Evolutionary conservation across 1,284 basidiomycete genomes (phyloP), one percentile per base, ranked within the genome.

Genomic region (Heterobasidion irregulare): DNA sequence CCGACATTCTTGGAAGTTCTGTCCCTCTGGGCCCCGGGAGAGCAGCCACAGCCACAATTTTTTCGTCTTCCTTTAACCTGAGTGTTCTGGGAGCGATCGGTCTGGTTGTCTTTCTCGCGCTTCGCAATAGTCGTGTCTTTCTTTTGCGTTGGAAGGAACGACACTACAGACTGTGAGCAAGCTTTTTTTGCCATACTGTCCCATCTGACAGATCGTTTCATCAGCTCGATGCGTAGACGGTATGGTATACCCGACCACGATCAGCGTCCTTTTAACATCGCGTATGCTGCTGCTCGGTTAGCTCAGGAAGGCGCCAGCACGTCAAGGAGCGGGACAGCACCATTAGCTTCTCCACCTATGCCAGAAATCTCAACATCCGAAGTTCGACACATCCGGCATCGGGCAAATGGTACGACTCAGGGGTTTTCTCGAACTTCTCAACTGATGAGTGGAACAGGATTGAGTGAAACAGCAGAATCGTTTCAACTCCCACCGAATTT

Each of bases 181-280:
- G 12, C 54, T 50, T 38, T 56, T 33, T 8, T 10, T 8, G 10
- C 1, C 10, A 26, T 26, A 26, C 26, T 26, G 26, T 5, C 38
- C n/a, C 38, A 41, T 41, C 38, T 26, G 26, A 26, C 6, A 26
- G 26, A 43, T 19, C 50, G 46, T 47, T 41, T 41, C n/a, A 41
- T 52, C 53, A 82, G 80, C 59, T 70, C 79, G 57, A 78, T 80
- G 71, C 79, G 89, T 57, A 74, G 89, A 62, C 76, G 79, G 69
- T 80, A 89, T 64, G 89, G 89, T 49, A 92, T 92, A 57, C 88
- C 89, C 16, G 89, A 92, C 72, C 75, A 75, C 56, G 89, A 91
- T 71, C 75, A 81, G 60, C 77, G 89, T 43, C 86, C 89, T 8
- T 92, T 92, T 75, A 85, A 85, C 65, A 83, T 91, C 56, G 89